Percentiles rank a stretch among this genome's conserved stretches.
phyloP scores from a whole-genome alignment of 2,329 filamentous ascomycete species.

The Xylariaceae sp. region DNA sequence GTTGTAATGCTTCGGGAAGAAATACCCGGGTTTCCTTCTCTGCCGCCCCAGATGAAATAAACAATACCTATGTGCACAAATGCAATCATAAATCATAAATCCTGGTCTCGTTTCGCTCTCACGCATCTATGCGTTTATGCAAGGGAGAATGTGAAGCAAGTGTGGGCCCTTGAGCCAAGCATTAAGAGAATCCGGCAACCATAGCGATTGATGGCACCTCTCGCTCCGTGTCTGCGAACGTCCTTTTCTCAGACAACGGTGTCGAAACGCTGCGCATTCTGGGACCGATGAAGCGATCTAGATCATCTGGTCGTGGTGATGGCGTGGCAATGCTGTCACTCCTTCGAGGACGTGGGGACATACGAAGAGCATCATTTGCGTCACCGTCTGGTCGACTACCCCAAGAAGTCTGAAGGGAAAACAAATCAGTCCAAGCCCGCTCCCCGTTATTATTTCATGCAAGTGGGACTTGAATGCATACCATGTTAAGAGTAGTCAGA shows the following conservation, averaged over 20 bases:
- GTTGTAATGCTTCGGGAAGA: constrained; percentile 13
- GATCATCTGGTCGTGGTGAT: constrained; percentile 28
- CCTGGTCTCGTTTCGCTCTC: constrained; percentile 13
- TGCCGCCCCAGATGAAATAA: constrained; percentile 12
- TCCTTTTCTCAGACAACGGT: constrained; percentile 22
- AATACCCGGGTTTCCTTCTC: constrained; percentile 26
- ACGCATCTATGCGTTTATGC: neutral
- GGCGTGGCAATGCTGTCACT: constrained; percentile 36
- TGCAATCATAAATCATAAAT: constrained; percentile 27
- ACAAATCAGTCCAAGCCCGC: constrained; percentile 16
- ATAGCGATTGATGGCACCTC: constrained; percentile 18
- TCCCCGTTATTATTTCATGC: neutral
- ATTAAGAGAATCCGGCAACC: constrained; percentile 17
- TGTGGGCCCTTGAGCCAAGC: neutral
- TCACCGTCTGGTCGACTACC: constrained; percentile 91
- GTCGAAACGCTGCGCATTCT: constrained; percentile 13
- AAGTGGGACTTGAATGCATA: constrained; percentile 37
- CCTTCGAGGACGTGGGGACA: constrained; percentile 46
- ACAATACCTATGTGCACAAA: constrained; percentile 19
- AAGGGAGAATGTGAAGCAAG: constrained; percentile 3
- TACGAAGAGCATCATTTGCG: constrained; percentile 70
- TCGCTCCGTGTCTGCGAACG: constrained; percentile 15
- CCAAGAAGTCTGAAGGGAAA: constrained; percentile 73
- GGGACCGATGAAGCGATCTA: constrained; percentile 22
- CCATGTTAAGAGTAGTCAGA: constrained; percentile 75